A percentile compares a stretch with the other conserved stretches of the same genome.
phyloP scores from a whole-genome alignment of 495 filamentous ascomycete genomes.

The Trichoderma reesei region DNA sequence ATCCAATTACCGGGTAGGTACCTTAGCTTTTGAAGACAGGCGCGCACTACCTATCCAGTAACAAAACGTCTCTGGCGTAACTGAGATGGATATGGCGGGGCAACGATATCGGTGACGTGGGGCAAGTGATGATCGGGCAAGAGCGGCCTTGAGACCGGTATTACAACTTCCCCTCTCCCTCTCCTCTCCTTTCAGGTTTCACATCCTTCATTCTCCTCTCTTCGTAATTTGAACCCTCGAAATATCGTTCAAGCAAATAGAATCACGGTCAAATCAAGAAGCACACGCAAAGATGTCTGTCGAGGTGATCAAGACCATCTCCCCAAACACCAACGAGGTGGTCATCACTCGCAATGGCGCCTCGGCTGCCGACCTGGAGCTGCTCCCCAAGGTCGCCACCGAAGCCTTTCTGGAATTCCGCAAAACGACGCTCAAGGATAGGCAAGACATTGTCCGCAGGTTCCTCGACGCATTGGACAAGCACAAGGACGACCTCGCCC shows the following conservation, averaged over 20 bases:
- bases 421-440: constrained; percentile 50
- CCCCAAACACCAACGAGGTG: constrained; percentile 71
- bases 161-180: background rate
- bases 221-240: background rate
- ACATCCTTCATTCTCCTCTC: background rate
- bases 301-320: constrained; percentile 81
- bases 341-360: constrained; percentile 67
- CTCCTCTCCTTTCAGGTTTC: background rate
- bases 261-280: background rate
- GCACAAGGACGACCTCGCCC: constrained; percentile 69
- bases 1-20: too few species aligned
- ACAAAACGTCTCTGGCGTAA: background rate
- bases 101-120: constrained; percentile 9
- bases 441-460: constrained; percentile 67
- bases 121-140: constrained; percentile 3
- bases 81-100: constrained; percentile 2
- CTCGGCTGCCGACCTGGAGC: constrained; percentile 52
- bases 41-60: too few species aligned
- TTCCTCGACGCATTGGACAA: constrained; percentile 58
- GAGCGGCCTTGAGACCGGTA: background rate
- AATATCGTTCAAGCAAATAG: background rate
- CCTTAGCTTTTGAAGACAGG: too few species aligned
- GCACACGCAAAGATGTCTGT: constrained; percentile 49
- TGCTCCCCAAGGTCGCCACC: constrained; percentile 54
- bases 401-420: constrained; percentile 64